These are phyloP conservation scores for Deinandra increscens DNA, from an alignment of 129 eudicot genomes.

Conservation along the genomic window DNA sequence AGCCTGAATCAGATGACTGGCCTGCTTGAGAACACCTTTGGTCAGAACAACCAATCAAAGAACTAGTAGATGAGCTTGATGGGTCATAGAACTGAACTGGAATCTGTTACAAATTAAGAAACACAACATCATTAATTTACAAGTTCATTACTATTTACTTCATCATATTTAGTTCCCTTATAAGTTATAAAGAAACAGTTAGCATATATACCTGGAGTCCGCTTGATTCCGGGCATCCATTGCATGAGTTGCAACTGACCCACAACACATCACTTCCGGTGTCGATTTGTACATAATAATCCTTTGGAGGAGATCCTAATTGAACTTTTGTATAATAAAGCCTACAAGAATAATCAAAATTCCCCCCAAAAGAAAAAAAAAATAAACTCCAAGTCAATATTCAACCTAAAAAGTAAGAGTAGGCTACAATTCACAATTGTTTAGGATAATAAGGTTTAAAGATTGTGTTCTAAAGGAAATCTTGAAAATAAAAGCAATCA, in stretches of 20 bases:
- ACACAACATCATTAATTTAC: background rate
- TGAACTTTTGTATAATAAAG: conserved; percentile 78
- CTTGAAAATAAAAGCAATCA: conserved; percentile 14
- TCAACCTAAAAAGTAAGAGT: background rate
- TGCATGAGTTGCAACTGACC: conserved; percentile 82
- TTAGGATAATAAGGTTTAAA: background rate
- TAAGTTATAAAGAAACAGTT: background rate
- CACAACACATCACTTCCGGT: conserved; percentile 97
- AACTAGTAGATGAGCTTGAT: conserved; percentile 63
- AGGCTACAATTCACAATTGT: conserved; percentile 5
- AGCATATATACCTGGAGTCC: conserved; percentile 83
- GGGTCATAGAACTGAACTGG: conserved; percentile 75
- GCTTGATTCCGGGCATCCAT: conserved; percentile 82
- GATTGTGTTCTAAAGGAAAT: background rate
- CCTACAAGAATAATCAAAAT: conserved; percentile 41
- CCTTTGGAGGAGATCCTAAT: conserved; percentile 83
- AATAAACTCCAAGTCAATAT: background rate
- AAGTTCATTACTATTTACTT: background rate
- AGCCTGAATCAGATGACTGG: conserved; percentile 64
- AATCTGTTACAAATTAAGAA: conserved; percentile 52
- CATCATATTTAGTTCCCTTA: background rate
- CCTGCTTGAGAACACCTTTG: conserved; percentile 69
- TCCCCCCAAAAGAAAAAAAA: background rate
- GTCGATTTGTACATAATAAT: conserved; percentile 88
- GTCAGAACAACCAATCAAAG: conserved; percentile 65